Evolutionary conservation across 768 basidiomycete species (phyloP).

Genomic region (Favolaschia claudopus): DNA sequence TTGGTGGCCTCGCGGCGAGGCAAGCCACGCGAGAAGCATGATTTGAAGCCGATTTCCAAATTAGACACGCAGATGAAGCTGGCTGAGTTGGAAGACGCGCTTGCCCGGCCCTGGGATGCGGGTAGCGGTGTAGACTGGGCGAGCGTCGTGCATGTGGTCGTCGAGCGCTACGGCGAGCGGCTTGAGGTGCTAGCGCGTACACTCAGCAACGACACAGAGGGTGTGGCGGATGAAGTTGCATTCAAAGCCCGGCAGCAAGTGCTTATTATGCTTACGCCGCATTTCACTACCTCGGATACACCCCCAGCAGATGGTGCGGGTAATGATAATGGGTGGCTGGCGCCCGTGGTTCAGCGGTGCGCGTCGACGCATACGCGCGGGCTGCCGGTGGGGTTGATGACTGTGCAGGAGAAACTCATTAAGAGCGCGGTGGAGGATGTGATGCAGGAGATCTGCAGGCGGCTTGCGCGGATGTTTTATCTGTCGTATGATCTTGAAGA

Average conservation of each 20-base stretch:
- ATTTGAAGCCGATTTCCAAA: slow-evolving; percentile 42
- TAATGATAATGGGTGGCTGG: slow-evolving; percentile 9
- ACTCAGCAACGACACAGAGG: neutral
- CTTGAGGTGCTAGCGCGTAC: slow-evolving; percentile 11
- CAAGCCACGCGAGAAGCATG: slow-evolving; percentile 44
- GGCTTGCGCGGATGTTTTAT: slow-evolving; percentile 5
- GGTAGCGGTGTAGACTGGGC: slow-evolving; percentile 17
- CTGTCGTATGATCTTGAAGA: slow-evolving; percentile 6
- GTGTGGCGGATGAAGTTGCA: neutral
- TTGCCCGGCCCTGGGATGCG: slow-evolving; percentile 7
- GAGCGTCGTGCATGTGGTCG: slow-evolving; percentile 14
- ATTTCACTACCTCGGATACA: slow-evolving; percentile 8
- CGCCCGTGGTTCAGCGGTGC: slow-evolving; percentile 12
- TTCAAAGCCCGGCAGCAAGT: slow-evolving; percentile 15
- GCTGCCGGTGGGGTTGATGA: neutral
- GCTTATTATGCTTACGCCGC: slow-evolving; percentile 11
- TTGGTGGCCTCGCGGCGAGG: slow-evolving; percentile 39
- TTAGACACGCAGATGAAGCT: slow-evolving; percentile 5
- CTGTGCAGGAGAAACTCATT: slow-evolving; percentile 5
- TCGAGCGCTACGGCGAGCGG: slow-evolving; percentile 16
- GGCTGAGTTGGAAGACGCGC: slow-evolving; percentile 2
- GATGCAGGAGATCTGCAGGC: slow-evolving; percentile 11
- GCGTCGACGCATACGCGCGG: slow-evolving; percentile 1
- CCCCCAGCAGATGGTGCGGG: neutral
- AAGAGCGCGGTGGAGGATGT: slow-evolving; percentile 9